Conservation (phyloP, 345 rosid genomes). For the Lepidium aucheri region DNA sequence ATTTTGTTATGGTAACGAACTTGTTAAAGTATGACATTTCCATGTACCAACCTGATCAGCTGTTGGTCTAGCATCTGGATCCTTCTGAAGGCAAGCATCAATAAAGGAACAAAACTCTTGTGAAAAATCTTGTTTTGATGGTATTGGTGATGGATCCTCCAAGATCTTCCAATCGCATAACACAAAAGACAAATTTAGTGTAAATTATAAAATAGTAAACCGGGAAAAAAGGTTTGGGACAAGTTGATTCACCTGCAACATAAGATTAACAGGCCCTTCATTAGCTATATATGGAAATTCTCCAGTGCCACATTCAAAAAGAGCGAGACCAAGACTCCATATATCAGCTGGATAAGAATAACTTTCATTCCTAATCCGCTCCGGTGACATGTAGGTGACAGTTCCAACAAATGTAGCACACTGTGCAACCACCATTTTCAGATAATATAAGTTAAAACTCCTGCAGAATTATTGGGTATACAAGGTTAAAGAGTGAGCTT, state of each 20-base stretch:
- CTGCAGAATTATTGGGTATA: neutral
- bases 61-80: conserved; percentile 77
- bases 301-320: conserved; percentile 92
- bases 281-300: conserved; percentile 82
- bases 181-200: neutral
- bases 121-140: conserved; percentile 56
- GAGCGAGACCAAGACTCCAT: conserved; percentile 97
- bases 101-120: conserved; percentile 86
- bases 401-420: conserved; percentile 99
- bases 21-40: neutral
- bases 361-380: conserved; percentile 69
- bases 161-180: conserved; percentile 42
- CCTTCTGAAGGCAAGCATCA: conserved; percentile 80
- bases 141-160: conserved; percentile 95
- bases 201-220: neutral
- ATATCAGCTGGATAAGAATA: conserved; percentile 97
- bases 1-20: neutral
- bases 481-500: neutral
- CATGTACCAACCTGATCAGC: conserved; percentile 65
- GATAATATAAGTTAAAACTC: conserved; percentile 10
- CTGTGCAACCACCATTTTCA: conserved; percentile 34
- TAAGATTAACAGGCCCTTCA: conserved; percentile 90
- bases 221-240: neutral
- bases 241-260: conserved; percentile 68
- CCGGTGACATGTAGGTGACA: conserved; percentile 99